Evolutionary conservation across 2,329 filamentous ascomycete genomes (phyloP), one percentile per base, ranked within the genome.

Genomic region (Stachybotrys echinatus): DNA sequence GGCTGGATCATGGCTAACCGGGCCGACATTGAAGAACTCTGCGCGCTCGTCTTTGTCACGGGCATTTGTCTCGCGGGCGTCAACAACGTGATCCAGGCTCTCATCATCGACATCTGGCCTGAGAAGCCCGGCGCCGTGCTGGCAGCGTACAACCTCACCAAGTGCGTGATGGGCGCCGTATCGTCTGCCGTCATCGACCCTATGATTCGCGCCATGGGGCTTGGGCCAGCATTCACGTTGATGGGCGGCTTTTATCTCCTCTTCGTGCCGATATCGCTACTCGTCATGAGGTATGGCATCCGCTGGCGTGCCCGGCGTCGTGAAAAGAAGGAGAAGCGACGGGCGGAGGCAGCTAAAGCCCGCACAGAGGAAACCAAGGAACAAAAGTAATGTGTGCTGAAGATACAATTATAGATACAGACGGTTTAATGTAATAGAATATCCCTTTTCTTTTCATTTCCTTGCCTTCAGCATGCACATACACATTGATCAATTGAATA

Each of bases 151-250:
- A 46, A 46, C 27, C 44, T 46, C 44, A 27, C 27, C 17, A 23
- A 27, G n/a, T 46, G 44, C 23, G 37, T 46, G 23, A 31, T 46
- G 23, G 58, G 60, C 38, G 61, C 62, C 18, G 21, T 48, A 12
- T 42, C 37, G 3, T 42, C 43, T 10, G 45, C 21, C 18, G 23
- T 37, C 20, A 49, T 52, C 3, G 50, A 49, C 19, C 43, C 48
- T 18, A 39, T 52, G 27, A 34, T 46, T 20, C 23, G 44, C 12
- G 44, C 22, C n/a, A 46, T 46, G 44, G 44, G 23, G 12, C 23
- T 23, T 20, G 44, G 44, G 10, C 27, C 22, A 10, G 23, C 22
- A n/a, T 46, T 46, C 19, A 46, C 44, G 23, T 21, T 46, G 10
- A 23, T 46, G 12, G 44, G 21, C 17, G 23, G 17, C 20, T 14